Percentiles rank a stretch among this genome's conserved stretches.
phyloP scores from a whole-genome alignment of 805 yeast species.

The Pichia occidentalis region DNA sequence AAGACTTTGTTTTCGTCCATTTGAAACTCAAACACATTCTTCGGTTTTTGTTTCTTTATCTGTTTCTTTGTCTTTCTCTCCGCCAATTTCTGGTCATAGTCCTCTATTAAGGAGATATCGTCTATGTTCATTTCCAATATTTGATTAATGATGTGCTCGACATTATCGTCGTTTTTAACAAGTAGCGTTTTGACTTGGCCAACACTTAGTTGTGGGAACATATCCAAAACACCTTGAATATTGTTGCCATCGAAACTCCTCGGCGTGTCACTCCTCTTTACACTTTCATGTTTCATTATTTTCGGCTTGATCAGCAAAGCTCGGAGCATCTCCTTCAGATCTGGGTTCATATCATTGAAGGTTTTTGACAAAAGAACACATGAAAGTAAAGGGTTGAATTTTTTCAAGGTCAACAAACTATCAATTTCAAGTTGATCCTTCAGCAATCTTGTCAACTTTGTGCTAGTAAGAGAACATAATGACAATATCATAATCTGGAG shows the following conservation, averaged over 20 bases:
- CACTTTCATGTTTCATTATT: neutral
- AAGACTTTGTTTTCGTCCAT: constrained; percentile 12
- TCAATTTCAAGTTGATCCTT: constrained; percentile 40
- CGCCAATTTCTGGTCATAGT: constrained; percentile 19
- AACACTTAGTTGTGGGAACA: constrained; percentile 59
- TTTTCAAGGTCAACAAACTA: constrained; percentile 35
- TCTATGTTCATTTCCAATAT: constrained; percentile 57
- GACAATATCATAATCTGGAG: constrained; percentile 48
- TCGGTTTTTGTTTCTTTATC: constrained; percentile 12
- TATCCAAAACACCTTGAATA: constrained; percentile 39
- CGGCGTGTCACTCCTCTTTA: neutral
- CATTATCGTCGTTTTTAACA: constrained; percentile 39
- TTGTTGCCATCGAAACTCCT: constrained; percentile 33
- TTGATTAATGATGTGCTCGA: constrained; percentile 51
- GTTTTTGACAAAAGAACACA: constrained; percentile 44
- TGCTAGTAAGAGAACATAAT: constrained; percentile 40
- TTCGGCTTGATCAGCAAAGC: constrained; percentile 32
- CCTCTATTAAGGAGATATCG: constrained; percentile 30
- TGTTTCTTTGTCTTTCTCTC: neutral
- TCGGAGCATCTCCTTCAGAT: constrained; percentile 43
- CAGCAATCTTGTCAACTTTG: constrained; percentile 36
- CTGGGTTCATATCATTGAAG: constrained; percentile 43
- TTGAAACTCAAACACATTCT: constrained; percentile 13
- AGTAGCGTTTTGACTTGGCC: constrained; percentile 45
- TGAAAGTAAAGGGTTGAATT: constrained; percentile 48